Percentiles rank a stretch among this genome's conserved stretches.
Conservation (phyloP, 108 stramenopile species). For the Conticribra guillardii region DNA sequence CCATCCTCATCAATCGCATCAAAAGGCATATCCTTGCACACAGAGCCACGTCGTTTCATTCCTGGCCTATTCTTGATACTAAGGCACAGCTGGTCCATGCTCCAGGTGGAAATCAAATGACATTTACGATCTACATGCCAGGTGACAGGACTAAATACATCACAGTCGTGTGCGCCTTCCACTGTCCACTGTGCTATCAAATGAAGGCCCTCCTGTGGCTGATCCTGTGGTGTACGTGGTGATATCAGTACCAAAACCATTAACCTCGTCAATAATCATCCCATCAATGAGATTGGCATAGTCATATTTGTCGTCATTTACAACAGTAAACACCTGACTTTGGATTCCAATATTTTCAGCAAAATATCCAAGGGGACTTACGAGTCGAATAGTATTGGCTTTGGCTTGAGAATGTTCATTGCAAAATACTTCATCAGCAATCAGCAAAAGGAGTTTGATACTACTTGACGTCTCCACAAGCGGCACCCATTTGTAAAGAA, state of each 20-base stretch:
- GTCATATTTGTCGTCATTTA: slow-evolving; percentile 61
- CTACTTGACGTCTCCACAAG: too few relatives aligned
- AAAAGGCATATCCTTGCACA: too few relatives aligned
- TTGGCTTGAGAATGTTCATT: too few relatives aligned
- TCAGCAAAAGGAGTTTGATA: too few relatives aligned
- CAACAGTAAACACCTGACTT: slow-evolving; percentile 64
- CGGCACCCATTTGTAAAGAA: too few relatives aligned
- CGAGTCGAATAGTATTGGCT: too few relatives aligned
- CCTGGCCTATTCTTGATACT: slow-evolving; percentile 54
- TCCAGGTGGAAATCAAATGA: slow-evolving; percentile 52
- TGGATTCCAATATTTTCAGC: slow-evolving; percentile 60
- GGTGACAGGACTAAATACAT: slow-evolving; percentile 49
- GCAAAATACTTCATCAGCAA: too few relatives aligned
- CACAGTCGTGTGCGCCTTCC: too few relatives aligned
- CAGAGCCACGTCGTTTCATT: too few relatives aligned
- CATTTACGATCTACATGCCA: slow-evolving; percentile 69
- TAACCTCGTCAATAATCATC: slow-evolving; percentile 44
- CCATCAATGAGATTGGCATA: slow-evolving; percentile 54
- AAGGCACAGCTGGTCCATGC: slow-evolving; percentile 56
- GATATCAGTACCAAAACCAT: slow-evolving; percentile 39
- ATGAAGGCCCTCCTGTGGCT: slow-evolving; percentile 47
- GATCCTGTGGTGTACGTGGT: slow-evolving; percentile 61
- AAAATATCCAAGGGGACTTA: too few relatives aligned
- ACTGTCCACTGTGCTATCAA: too few relatives aligned
- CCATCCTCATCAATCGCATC: too few relatives aligned